phyloP scores from a whole-genome alignment of 2,329 filamentous ascomycete genomes.

The Xylariales sp. region DNA sequence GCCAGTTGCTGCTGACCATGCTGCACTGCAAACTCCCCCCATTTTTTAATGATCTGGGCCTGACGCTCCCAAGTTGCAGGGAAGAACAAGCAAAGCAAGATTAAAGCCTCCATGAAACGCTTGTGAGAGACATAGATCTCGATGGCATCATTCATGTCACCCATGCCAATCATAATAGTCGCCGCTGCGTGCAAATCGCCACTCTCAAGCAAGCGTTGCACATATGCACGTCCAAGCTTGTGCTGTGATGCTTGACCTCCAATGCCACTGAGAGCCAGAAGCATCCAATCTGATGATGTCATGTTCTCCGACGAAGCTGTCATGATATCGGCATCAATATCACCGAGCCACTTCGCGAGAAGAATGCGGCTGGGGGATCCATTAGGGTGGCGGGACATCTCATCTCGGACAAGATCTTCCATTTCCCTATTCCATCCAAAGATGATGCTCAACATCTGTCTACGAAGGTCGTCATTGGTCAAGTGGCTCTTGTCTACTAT shows the following conservation, averaged over 20 bases:
- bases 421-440: slow-evolving; percentile 93
- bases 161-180: slow-evolving; percentile 87
- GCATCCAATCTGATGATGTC: slow-evolving; percentile 95
- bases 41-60: slow-evolving; percentile 82
- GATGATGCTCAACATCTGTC: slow-evolving; percentile 88
- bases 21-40: slow-evolving; percentile 88
- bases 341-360: slow-evolving; percentile 87
- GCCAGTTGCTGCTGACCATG: slow-evolving; percentile 86
- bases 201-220: slow-evolving; percentile 82
- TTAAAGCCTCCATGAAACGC: slow-evolving; percentile 86
- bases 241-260: slow-evolving; percentile 75
- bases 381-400: slow-evolving; percentile 68
- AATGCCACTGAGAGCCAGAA: slow-evolving; percentile 86
- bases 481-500: slow-evolving; percentile 52
- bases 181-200: slow-evolving; percentile 90
- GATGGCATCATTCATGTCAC: slow-evolving; percentile 89
- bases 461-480: slow-evolving; percentile 75
- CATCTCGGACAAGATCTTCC: slow-evolving; percentile 76
- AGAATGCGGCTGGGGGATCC: slow-evolving; percentile 78
- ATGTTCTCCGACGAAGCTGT: slow-evolving; percentile 77
- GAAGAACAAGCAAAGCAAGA: slow-evolving; percentile 79
- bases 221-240: slow-evolving; percentile 85
- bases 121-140: slow-evolving; percentile 93
- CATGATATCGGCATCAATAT: slow-evolving; percentile 78
- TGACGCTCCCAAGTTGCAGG: slow-evolving; percentile 89